Conservation (phyloP, 106 monocot species). For the Dactylorhiza incarnata region DNA sequence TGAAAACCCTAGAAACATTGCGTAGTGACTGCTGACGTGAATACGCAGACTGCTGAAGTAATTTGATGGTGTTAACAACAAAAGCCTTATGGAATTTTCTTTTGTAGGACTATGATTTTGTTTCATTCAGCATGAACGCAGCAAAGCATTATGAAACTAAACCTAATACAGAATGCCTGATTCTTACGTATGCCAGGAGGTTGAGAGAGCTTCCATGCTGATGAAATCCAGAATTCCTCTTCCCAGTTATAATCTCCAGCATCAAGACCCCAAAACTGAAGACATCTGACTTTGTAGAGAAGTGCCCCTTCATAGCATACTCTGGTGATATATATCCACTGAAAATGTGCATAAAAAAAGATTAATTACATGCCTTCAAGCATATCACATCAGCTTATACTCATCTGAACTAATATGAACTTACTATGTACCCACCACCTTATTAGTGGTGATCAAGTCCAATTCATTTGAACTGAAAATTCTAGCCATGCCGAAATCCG, state of each 20-base stretch:
- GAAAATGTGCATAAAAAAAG: not conserved
- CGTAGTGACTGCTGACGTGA: no score
- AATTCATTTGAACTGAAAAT: not conserved
- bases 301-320: not conserved
- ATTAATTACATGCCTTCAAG: not conserved
- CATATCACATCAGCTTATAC: not conserved
- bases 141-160: no score
- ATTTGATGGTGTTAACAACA: no score
- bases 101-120: no score
- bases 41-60: no score
- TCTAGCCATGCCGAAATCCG: slow-evolving; percentile 12
- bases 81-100: no score
- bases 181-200: slow-evolving; percentile 5
- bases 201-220: not conserved
- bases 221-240: slow-evolving; percentile 3
- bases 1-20: no score
- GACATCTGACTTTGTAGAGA: slow-evolving; percentile 1
- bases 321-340: not conserved
- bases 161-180: no score
- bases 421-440: slow-evolving; percentile 10
- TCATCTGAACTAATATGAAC: not conserved
- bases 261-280: slow-evolving; percentile 11
- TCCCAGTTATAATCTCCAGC: slow-evolving; percentile 14
- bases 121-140: no score
- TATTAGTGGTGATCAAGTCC: not conserved